Percentiles rank a stretch among this genome's conserved stretches.
Evolutionary conservation across 2,329 filamentous ascomycete species (phyloP).

Genomic region (Pestalotiopsis fici): DNA sequence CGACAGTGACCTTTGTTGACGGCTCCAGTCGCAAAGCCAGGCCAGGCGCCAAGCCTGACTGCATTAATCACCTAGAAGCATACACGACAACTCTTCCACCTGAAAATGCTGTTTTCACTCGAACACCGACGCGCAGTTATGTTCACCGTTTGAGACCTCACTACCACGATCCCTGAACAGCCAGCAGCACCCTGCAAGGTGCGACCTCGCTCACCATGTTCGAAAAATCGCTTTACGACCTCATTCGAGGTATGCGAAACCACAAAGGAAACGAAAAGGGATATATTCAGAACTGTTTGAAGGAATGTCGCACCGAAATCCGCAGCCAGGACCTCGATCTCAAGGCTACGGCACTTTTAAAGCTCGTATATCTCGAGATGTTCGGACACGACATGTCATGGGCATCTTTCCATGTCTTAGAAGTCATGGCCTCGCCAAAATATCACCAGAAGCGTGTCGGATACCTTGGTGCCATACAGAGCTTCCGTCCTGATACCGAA

Average conservation of each 20-base stretch:
- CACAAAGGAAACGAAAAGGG: constrained; percentile 95
- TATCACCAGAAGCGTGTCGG: constrained; percentile 94
- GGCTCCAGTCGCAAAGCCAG: not conserved
- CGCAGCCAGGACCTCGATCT: constrained; percentile 94
- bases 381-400: constrained; percentile 99
- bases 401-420: constrained; percentile 96
- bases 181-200: constrained; percentile 21
- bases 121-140: not conserved
- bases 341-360: constrained; percentile 93
- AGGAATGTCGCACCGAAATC: constrained; percentile 94
- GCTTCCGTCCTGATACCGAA: constrained; percentile 92
- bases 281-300: constrained; percentile 90
- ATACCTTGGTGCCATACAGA: constrained; percentile 94
- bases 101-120: constrained; percentile 14
- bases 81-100: not conserved
- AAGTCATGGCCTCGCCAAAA: constrained; percentile 97
- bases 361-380: constrained; percentile 98
- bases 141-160: constrained; percentile 19
- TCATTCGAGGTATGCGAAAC: constrained; percentile 92
- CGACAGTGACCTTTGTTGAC: not conserved
- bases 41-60: not conserved
- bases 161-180: constrained; percentile 5
- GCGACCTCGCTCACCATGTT: constrained; percentile 50
- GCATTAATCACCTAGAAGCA: not conserved
- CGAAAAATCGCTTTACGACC: constrained; percentile 98